These are phyloP conservation scores for Penicillium dipodomyicola DNA, from an alignment of 495 filamentous ascomycete species.

Conservation along the genomic window DNA sequence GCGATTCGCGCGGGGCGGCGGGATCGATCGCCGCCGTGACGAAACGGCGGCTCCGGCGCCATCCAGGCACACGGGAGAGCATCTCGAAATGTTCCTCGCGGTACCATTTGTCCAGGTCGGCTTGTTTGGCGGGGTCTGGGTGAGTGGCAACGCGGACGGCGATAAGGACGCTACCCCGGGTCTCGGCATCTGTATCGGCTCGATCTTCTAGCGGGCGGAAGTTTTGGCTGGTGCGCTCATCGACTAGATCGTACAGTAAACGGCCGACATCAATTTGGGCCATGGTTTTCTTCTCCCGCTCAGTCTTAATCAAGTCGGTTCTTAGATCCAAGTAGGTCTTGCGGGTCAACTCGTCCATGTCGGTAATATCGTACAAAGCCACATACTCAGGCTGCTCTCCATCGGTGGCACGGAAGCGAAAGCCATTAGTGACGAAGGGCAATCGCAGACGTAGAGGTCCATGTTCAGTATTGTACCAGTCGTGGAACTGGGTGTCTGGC, in stretches of 20 bases:
- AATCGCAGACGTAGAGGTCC: conserved; percentile 72
- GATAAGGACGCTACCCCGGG: conserved; percentile 57
- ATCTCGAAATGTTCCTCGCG: conserved; percentile 68
- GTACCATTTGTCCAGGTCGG: conserved; percentile 65
- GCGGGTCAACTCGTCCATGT: conserved; percentile 65
- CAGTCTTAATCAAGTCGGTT: conserved; percentile 59
- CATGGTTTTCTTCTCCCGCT: conserved; percentile 73
- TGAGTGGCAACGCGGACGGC: conserved; percentile 58
- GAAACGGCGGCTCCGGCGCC: conserved; percentile 67
- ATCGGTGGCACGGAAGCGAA: conserved; percentile 71
- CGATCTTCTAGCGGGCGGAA: conserved; percentile 57
- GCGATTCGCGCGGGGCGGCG: conserved; percentile 50
- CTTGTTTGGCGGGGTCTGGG: conserved; percentile 49
- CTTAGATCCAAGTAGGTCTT: conserved; percentile 65
- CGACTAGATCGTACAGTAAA: conserved; percentile 63
- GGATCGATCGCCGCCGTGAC: conserved; percentile 55
- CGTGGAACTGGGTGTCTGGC: conserved; percentile 70
- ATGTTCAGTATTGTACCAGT: conserved; percentile 91
- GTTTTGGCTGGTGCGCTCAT: conserved; percentile 47
- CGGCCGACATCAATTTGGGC: conserved; percentile 69
- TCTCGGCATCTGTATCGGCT: conserved; percentile 54
- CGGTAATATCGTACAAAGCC: conserved; percentile 76
- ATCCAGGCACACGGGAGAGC: conserved; percentile 70
- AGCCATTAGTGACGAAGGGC: conserved; percentile 70
- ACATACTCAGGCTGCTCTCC: conserved; percentile 60